Base-by-base conservation (phyloP, 2,329 filamentous ascomycete genomes). In the Coleophoma crateriformis region DNA sequence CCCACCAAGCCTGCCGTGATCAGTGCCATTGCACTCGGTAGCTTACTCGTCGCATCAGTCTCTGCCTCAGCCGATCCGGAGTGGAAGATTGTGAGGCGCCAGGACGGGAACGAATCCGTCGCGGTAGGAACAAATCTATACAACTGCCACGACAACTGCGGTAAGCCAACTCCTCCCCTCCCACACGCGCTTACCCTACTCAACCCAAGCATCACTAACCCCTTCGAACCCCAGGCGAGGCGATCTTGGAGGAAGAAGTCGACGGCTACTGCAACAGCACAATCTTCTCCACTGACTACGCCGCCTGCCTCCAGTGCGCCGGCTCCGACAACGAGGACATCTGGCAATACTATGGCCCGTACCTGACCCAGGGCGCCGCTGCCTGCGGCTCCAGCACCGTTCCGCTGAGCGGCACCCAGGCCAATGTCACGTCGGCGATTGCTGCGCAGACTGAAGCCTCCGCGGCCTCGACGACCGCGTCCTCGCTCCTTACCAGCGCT, bases 311-410 rank as follows among this genome's bases (percentile, higher is more conserved):
- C 14, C 32, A 35, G 7, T 59, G 57, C 19, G 49, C 57, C 37
- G 57, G 57, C 13, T 52, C 55, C 8, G 52, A 54, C 38, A 51
- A 58, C 45, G 32, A 47, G 6, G 47, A 59, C 33, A 59, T 59
- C 46, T 59, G 57, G 57, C 12, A 34, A 13, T 46, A 46, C 33
- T 46, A 46, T 46, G 44, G 44, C 15, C n/a, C 32, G 10, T 19
- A 15, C 17, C 13, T 46, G 32, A 34, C 44, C 14, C 14, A 11
- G 8, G 33, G 27, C 11, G 44, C n/a, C 2, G 32, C 15, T 1
- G 33, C 44, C 12, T 46, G 44, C 27, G 44, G 44, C n/a, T 46
- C 20, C 6, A 17, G 14, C 27, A 46, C 44, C 33, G 20, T 15
- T 19, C 44, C 44, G 6, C 12, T 14, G 5, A n/a, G n/a, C n/a